Evolutionary conservation across 208 protist species (phyloP).

Genomic region (Leishmania guyanensis): DNA sequence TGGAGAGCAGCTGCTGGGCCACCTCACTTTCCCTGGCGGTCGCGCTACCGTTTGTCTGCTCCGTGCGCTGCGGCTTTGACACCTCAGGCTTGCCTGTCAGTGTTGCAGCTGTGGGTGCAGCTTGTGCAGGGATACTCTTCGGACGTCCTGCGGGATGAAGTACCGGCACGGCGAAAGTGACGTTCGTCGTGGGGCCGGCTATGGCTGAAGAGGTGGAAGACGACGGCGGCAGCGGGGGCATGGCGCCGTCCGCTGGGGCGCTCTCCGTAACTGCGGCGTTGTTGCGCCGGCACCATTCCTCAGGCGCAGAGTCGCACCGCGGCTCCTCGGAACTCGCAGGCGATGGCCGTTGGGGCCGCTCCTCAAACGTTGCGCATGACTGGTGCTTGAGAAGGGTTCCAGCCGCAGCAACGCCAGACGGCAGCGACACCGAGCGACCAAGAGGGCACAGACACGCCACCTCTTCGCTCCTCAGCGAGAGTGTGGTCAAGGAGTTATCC

Average conservation of each 20-base stretch:
- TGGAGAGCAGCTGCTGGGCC: neutral
- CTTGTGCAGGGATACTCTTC: neutral
- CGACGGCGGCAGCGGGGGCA: neutral
- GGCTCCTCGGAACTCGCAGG: constrained; percentile 3
- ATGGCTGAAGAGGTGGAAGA: neutral
- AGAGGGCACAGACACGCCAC: constrained; percentile 8
- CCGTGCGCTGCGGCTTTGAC: neutral
- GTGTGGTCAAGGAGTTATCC: neutral
- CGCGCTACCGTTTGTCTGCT: neutral
- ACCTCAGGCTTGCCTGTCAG: neutral
- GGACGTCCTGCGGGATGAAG: neutral
- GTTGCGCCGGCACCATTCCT: constrained; percentile 5
- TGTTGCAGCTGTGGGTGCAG: neutral
- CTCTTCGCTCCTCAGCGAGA: constrained; percentile 22
- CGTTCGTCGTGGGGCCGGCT: neutral
- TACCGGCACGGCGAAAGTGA: neutral
- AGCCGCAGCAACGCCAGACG: neutral
- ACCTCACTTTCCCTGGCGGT: neutral
- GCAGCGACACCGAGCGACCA: neutral
- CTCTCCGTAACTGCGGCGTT: neutral
- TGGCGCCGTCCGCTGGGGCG: neutral
- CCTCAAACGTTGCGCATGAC: constrained; percentile 1
- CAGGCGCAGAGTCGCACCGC: constrained; percentile 22
- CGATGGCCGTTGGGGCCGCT: constrained; percentile 9
- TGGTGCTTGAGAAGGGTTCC: neutral